Conservation (phyloP, 2,329 filamentous ascomycete genomes). For the Cladosporium sp. region DNA sequence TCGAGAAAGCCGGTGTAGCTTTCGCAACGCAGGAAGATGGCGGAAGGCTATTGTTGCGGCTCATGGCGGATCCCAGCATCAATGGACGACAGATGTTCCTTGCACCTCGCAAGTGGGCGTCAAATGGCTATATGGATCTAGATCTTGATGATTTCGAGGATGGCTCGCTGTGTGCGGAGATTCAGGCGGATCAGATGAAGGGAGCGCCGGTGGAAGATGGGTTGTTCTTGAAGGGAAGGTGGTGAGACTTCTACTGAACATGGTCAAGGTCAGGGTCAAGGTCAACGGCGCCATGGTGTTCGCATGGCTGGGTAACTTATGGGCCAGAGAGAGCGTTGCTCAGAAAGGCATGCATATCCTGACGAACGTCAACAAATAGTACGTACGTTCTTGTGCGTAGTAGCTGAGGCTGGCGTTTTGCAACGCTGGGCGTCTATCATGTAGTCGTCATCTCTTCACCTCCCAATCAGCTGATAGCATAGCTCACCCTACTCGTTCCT, state of each 20-base stretch:
- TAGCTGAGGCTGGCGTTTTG: background rate
- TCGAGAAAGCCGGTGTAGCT: conserved; percentile 26
- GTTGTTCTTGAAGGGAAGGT: background rate
- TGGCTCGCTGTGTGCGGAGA: background rate
- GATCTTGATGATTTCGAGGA: conserved; percentile 2
- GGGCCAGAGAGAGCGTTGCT: no score
- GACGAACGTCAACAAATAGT: no score
- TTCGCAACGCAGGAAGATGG: conserved; percentile 27
- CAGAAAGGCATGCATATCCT: no score
- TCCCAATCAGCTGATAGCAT: conserved; percentile 25
- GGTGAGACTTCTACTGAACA: background rate
- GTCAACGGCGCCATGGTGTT: background rate
- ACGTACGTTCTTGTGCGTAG: no score
- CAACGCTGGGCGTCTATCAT: background rate
- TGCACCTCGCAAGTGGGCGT: conserved; percentile 30
- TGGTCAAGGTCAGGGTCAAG: no score
- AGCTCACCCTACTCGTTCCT: conserved; percentile 57
- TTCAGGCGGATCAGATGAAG: conserved; percentile 2
- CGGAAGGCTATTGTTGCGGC: conserved; percentile 22
- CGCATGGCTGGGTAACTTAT: no score
- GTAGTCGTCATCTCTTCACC: background rate
- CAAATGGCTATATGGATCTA: conserved; percentile 30
- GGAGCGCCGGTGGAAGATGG: conserved; percentile 7
- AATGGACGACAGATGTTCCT: conserved; percentile 35
- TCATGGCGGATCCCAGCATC: conserved; percentile 24